A percentile compares a stretch with the other conserved stretches of the same genome.
Conservation (phyloP, 73 alveolate genomes). For the Stentor coeruleus region DNA sequence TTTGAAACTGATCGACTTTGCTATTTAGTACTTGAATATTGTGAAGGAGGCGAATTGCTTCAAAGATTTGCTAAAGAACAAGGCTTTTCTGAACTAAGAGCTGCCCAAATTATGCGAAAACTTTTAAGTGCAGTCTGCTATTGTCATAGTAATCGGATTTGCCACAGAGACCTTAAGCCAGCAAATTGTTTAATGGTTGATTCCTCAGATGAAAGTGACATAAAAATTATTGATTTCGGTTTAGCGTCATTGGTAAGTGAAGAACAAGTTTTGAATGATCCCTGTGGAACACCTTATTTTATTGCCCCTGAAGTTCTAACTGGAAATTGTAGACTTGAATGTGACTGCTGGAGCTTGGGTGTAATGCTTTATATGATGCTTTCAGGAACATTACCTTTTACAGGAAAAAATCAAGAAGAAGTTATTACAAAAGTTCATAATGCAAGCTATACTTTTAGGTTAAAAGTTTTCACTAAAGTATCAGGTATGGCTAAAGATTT, state of each 20-base stretch:
- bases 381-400: conserved; percentile 80
- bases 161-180: conserved; percentile 79
- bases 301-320: conserved; percentile 88
- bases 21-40: conserved; percentile 20
- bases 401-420: conserved; percentile 72
- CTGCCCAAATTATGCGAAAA: conserved; percentile 34
- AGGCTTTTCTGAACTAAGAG: conserved; percentile 4
- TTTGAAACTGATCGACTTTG: conserved; percentile 27
- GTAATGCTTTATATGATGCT: conserved; percentile 76
- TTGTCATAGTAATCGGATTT: conserved; percentile 46
- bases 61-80: neutral
- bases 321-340: conserved; percentile 64
- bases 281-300: conserved; percentile 80
- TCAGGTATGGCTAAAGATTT: conserved; percentile 75
- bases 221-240: conserved; percentile 84
- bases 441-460: conserved; percentile 50
- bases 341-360: conserved; percentile 90
- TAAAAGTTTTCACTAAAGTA: conserved; percentile 43
- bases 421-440: conserved; percentile 65
- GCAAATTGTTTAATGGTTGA: conserved; percentile 65
- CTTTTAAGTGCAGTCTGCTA: conserved; percentile 50
- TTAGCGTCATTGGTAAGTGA: conserved; percentile 40
- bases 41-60: conserved; percentile 29
- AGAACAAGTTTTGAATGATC: conserved; percentile 36
- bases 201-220: conserved; percentile 58